A percentile compares a stretch with the other conserved stretches of the same genome.
phyloP scores from a whole-genome alignment of 108 stramenopile genomes.

The Discostella stelligeroides region DNA sequence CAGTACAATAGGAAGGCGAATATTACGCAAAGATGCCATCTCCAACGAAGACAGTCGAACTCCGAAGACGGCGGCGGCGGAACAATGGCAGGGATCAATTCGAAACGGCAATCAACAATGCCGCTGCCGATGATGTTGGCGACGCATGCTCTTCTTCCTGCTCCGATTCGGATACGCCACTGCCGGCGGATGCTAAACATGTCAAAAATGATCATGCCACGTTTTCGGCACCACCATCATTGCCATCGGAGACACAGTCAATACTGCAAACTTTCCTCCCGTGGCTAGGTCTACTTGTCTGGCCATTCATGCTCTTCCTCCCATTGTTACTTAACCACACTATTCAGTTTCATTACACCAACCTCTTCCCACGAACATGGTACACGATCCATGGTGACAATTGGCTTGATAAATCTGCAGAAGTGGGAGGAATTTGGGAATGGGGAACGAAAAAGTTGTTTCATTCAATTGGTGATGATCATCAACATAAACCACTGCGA shows the following conservation, averaged over 20 bases:
- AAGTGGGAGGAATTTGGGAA: constrained; percentile 34
- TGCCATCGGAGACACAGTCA: neutral
- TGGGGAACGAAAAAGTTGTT: constrained; percentile 37
- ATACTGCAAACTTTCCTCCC: constrained; percentile 37
- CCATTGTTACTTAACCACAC: constrained; percentile 61
- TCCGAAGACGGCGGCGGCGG: neutral
- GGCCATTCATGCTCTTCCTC: constrained; percentile 77
- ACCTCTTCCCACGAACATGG: constrained; percentile 69
- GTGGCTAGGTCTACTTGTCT: constrained; percentile 69
- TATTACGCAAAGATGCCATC: neutral
- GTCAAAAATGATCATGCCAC: neutral
- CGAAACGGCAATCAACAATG: constrained; percentile 1
- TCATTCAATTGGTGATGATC: constrained; percentile 13
- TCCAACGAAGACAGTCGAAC: neutral
- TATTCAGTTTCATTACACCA: constrained; percentile 47
- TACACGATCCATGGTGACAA: constrained; percentile 29
- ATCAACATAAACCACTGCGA: constrained; percentile 31
- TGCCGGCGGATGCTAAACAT: neutral
- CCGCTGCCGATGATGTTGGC: neutral
- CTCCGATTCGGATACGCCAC: constrained; percentile 3
- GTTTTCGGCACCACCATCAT: neutral
- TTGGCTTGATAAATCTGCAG: constrained; percentile 26
- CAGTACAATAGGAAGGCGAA: neutral
- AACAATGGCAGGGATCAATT: neutral
- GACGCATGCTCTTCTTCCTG: neutral